Conservation (phyloP, 768 basidiomycete genomes). For the Vararia minispora region DNA sequence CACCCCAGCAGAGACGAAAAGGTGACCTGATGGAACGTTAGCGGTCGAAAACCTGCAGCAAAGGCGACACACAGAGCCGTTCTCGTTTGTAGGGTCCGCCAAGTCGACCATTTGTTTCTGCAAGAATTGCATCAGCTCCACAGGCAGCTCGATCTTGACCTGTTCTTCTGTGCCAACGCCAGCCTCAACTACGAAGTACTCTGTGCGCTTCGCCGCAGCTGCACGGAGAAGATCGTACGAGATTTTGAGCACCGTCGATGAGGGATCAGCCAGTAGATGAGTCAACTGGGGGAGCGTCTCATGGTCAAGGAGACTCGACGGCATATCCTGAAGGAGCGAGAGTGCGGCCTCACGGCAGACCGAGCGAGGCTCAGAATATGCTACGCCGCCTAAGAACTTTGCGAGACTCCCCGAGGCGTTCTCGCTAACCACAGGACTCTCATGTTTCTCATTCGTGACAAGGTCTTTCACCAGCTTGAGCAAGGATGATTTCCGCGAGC, state of each 20-base stretch:
- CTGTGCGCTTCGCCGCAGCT: conserved; percentile 66
- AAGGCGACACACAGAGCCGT: conserved; percentile 1
- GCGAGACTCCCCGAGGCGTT: neutral
- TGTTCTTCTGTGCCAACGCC: conserved; percentile 61
- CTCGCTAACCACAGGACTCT: conserved; percentile 21
- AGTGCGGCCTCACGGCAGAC: conserved; percentile 60
- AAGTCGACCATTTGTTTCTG: conserved; percentile 31
- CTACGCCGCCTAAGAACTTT: conserved; percentile 10
- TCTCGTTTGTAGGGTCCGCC: conserved; percentile 28
- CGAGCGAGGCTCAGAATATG: conserved; percentile 44
- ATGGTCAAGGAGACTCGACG: conserved; percentile 48
- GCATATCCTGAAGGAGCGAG: conserved; percentile 55
- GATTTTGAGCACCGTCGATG: conserved; percentile 60
- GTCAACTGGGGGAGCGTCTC: conserved; percentile 70
- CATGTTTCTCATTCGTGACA: conserved; percentile 41
- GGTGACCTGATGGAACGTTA: conserved; percentile 22
- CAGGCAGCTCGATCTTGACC: conserved; percentile 47
- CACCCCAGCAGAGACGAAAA: conserved; percentile 73
- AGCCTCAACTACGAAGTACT: conserved; percentile 78
- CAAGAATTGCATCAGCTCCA: conserved; percentile 55
- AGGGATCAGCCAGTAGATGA: conserved; percentile 59
- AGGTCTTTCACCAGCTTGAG: conserved; percentile 52
- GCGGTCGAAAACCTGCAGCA: neutral
- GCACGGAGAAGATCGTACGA: conserved; percentile 61
- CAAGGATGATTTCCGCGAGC: conserved; percentile 38